These are phyloP conservation scores for Populus hybrid DNA, from an alignment of 441 rosid genomes.

Conservation along the genomic window DNA sequence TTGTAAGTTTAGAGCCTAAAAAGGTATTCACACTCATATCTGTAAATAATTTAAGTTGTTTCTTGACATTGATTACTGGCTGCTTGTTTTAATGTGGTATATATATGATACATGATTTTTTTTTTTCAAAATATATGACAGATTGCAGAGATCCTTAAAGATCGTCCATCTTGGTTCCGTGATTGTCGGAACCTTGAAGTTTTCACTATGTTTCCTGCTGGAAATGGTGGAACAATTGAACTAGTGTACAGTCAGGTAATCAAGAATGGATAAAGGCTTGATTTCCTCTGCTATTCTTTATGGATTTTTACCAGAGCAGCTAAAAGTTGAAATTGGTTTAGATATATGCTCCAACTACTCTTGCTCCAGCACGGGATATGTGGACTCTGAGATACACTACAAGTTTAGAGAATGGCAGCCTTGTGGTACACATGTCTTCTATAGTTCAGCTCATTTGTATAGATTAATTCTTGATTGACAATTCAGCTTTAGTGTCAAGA, in stretches of 20 bases:
- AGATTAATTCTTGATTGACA: background rate
- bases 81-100: background rate
- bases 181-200: conserved; percentile 99
- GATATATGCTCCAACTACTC: conserved; percentile 95
- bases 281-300: conserved; percentile 1
- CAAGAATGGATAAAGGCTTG: conserved; percentile 1
- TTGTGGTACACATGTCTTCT: conserved; percentile 63
- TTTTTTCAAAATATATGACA: conserved; percentile 22
- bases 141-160: conserved; percentile 98
- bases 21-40: conserved; percentile 46
- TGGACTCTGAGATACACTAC: conserved; percentile 97
- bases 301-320: background rate
- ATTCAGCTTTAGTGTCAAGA: background rate
- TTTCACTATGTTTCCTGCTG: conserved; percentile 90
- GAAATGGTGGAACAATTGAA: conserved; percentile 94
- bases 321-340: conserved; percentile 27
- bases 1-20: conserved; percentile 92
- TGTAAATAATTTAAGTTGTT: background rate
- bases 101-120: background rate
- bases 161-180: conserved; percentile 96
- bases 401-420: conserved; percentile 91
- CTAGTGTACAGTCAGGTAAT: conserved; percentile 89
- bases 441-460: background rate
- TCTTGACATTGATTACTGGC: background rate
- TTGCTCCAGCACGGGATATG: conserved; percentile 97